Conservation (phyloP, 2,329 filamentous ascomycete species). For the Daldinia sp. region DNA sequence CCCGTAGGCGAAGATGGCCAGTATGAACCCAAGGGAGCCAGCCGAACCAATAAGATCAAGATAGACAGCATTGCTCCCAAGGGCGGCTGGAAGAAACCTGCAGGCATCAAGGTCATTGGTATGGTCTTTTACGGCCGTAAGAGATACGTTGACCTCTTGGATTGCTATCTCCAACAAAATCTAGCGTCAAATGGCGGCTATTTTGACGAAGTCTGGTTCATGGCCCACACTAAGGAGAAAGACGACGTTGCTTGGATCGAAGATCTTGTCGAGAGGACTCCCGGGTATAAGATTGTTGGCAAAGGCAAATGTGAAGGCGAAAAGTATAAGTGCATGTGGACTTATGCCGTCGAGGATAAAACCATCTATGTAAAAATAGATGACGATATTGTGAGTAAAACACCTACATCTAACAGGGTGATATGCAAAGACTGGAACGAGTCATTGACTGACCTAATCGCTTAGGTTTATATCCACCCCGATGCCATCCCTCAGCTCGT, state of each 20-base stretch:
- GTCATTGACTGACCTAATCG: conserved; percentile 15
- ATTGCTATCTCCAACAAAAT: conserved; percentile 57
- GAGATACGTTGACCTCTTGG: conserved; percentile 54
- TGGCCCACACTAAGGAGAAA: conserved; percentile 51
- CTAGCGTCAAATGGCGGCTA: conserved; percentile 55
- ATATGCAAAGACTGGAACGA: not conserved
- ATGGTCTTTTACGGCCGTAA: conserved; percentile 58
- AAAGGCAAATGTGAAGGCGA: conserved; percentile 48
- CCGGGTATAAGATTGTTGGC: conserved; percentile 49
- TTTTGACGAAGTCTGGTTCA: conserved; percentile 56
- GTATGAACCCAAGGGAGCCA: conserved; percentile 31
- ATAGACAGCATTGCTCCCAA: conserved; percentile 41
- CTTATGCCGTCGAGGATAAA: conserved; percentile 44
- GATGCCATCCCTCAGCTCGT: conserved; percentile 61
- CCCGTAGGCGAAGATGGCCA: conserved; percentile 38
- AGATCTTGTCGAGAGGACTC: conserved; percentile 48
- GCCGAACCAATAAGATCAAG: conserved; percentile 28
- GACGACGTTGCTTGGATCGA: conserved; percentile 53
- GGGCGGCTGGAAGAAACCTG: conserved; percentile 44
- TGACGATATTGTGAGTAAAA: conserved; percentile 54
- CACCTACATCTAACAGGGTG: not conserved
- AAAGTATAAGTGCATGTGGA: conserved; percentile 49
- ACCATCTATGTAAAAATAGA: conserved; percentile 56
- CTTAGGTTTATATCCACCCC: conserved; percentile 44
- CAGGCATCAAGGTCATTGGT: conserved; percentile 51